phyloP scores from a whole-genome alignment of 495 filamentous ascomycete species.

The Jackrogersella minutella region DNA sequence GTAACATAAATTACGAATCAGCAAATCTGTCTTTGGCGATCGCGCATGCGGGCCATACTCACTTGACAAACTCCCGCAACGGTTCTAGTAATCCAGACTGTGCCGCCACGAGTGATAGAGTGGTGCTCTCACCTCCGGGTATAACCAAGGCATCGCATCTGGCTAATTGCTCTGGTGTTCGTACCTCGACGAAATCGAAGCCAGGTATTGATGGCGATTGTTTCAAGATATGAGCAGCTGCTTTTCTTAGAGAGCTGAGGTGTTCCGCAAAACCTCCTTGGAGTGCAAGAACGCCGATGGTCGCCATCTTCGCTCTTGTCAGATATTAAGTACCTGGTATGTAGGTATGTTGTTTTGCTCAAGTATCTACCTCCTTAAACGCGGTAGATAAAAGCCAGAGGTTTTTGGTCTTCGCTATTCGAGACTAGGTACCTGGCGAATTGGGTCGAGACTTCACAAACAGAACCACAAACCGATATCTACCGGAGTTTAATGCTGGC shows the following conservation, averaged over 20 bases:
- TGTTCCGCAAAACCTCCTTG: constrained; percentile 96
- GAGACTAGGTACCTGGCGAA: too few species aligned
- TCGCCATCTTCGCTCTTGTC: constrained; percentile 51
- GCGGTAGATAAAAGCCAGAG: too few species aligned
- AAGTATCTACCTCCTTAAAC: too few species aligned
- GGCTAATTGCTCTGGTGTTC: constrained; percentile 73
- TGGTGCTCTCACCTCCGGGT: constrained; percentile 94
- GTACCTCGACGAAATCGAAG: constrained; percentile 78
- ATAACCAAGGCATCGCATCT: constrained; percentile 85
- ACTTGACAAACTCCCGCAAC: constrained; percentile 94
- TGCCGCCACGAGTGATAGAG: constrained; percentile 87
- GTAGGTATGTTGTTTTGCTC: background rate
- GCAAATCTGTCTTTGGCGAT: background rate
- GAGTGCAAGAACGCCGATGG: constrained; percentile 86
- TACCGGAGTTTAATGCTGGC: too few species aligned
- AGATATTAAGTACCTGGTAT: background rate
- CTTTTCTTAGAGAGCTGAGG: constrained; percentile 75
- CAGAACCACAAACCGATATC: too few species aligned
- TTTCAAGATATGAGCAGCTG: constrained; percentile 53
- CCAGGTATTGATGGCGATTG: constrained; percentile 29
- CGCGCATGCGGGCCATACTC: constrained; percentile 42
- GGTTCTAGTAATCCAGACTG: constrained; percentile 83
- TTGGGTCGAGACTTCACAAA: too few species aligned
- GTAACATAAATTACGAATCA: constrained; percentile 13
- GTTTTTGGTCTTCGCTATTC: too few species aligned